Conservation (phyloP, 2,329 filamentous ascomycete genomes). For the Trematosphaeria pertusa region DNA sequence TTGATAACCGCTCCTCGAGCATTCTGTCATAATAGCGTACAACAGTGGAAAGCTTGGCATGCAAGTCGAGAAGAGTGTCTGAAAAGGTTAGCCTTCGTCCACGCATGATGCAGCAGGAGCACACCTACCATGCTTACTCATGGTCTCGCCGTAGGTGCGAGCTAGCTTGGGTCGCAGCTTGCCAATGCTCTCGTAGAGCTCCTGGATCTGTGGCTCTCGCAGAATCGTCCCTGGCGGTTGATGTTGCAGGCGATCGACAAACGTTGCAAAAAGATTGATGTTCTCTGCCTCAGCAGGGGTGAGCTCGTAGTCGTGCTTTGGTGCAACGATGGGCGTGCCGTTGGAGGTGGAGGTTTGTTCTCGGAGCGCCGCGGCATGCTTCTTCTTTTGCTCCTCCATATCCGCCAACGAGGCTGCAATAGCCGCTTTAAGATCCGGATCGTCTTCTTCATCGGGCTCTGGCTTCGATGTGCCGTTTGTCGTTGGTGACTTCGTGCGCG, state of each 20-base stretch:
- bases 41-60: conserved; percentile 93
- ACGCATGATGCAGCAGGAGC: too few relatives aligned
- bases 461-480: conserved; percentile 46
- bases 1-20: conserved; percentile 93
- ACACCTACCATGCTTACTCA: conserved; percentile 93
- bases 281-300: conserved; percentile 95
- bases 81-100: conserved; percentile 43
- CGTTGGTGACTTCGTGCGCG: conserved; percentile 39
- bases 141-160: conserved; percentile 95
- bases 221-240: conserved; percentile 95
- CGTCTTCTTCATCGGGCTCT: conserved; percentile 76
- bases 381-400: conserved; percentile 98
- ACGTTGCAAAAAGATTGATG: conserved; percentile 92
- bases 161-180: conserved; percentile 90
- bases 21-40: conserved; percentile 98
- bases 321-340: conserved; percentile 60
- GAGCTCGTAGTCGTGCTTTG: conserved; percentile 93
- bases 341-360: conserved; percentile 70
- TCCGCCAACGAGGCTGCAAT: conserved; percentile 94
- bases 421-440: conserved; percentile 90
- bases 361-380: conserved; percentile 82
- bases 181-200: conserved; percentile 97
- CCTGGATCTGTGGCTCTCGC: conserved; percentile 96
- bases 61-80: conserved; percentile 93
- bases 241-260: conserved; percentile 93